These are phyloP conservation scores for Auriculariales sp. DNA, from an alignment of 768 basidiomycete species.

Conservation along the genomic window DNA sequence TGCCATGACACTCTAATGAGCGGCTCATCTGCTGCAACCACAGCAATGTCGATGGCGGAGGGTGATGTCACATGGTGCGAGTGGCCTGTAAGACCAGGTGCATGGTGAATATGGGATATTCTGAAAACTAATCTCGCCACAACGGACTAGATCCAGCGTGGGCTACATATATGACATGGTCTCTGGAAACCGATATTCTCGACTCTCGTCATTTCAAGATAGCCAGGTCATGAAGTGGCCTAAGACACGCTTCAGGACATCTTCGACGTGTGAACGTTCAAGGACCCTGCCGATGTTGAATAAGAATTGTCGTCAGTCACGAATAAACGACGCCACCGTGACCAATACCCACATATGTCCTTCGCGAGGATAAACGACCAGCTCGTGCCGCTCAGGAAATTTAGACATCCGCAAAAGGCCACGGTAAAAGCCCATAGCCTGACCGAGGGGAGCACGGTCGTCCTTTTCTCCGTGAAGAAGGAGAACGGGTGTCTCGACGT, in stretches of 20 bases:
- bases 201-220: too few species aligned
- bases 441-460: conserved; percentile 4
- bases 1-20: too few species aligned
- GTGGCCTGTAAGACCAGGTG: too few species aligned
- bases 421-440: conserved; percentile 6
- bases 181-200: too few species aligned
- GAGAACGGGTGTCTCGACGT: conserved; percentile 6
- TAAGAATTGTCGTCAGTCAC: background rate
- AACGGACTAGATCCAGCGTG: too few species aligned
- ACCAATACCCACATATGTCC: conserved; percentile 2
- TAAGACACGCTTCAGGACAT: conserved; percentile 3
- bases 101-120: too few species aligned
- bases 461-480: conserved; percentile 7
- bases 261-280: conserved; percentile 5
- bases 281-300: background rate
- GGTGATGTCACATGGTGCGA: too few species aligned
- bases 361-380: conserved; percentile 8
- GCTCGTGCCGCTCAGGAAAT: conserved; percentile 4
- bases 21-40: too few species aligned
- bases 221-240: conserved; percentile 4
- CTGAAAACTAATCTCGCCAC: too few species aligned
- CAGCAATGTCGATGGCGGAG: too few species aligned
- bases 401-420: conserved; percentile 6
- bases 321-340: too few species aligned
- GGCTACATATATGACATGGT: too few species aligned